These are phyloP conservation scores for Epichloe sibirici DNA, from an alignment of 2,329 filamentous ascomycete species.

Conservation along the genomic window DNA sequence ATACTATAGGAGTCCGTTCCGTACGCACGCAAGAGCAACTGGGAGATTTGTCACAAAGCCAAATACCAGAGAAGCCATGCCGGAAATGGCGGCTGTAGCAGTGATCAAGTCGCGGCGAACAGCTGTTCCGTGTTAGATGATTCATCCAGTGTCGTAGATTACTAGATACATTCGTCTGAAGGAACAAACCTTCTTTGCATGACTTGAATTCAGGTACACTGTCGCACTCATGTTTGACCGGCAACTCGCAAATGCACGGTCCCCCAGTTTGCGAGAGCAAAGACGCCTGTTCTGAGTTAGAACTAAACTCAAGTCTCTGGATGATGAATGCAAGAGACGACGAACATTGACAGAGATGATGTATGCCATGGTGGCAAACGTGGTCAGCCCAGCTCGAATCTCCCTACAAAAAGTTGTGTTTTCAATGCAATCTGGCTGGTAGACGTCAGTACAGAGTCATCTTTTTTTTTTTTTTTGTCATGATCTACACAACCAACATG, in stretches of 20 bases:
- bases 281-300: slow-evolving; percentile 38
- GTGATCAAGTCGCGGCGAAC: slow-evolving; percentile 70
- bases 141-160: not conserved
- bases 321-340: not conserved
- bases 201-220: slow-evolving; percentile 29
- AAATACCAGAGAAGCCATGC: slow-evolving; percentile 63
- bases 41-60: slow-evolving; percentile 74
- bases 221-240: slow-evolving; percentile 34
- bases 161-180: too few relatives aligned
- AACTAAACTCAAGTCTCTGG: not conserved
- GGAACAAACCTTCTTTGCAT: slow-evolving; percentile 33
- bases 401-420: slow-evolving; percentile 64
- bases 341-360: slow-evolving; percentile 63
- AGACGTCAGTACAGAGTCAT: not conserved
- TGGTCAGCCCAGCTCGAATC: slow-evolving; percentile 67
- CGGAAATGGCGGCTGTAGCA: slow-evolving; percentile 68
- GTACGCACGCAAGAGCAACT: slow-evolving; percentile 25
- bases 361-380: slow-evolving; percentile 73
- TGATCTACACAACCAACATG: slow-evolving; percentile 1
- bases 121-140: slow-evolving; percentile 22
- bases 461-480: not conserved
- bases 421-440: slow-evolving; percentile 52
- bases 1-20: not conserved
- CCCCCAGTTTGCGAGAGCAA: slow-evolving; percentile 67
- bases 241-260: slow-evolving; percentile 53